phyloP scores from a whole-genome alignment of 1,139 yeast species.

The Debaryomycetaceae sp. region DNA sequence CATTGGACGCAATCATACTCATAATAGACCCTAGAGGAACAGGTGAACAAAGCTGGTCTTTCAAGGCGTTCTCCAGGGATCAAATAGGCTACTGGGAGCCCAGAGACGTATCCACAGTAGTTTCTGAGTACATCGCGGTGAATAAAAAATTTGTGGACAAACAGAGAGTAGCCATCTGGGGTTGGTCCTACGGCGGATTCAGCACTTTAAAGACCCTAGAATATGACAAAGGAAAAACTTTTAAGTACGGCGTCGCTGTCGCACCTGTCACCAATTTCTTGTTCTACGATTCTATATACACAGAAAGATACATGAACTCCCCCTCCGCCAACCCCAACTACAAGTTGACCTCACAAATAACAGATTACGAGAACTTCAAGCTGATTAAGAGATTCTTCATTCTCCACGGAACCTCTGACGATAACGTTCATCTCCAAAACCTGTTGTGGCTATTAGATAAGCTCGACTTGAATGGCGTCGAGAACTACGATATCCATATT shows the following conservation, averaged over 20 bases:
- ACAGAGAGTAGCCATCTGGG: slow-evolving; percentile 79
- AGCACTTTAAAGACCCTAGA: slow-evolving; percentile 71
- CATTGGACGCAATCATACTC: slow-evolving; percentile 70
- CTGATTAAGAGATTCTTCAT: slow-evolving; percentile 60
- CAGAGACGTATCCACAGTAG: slow-evolving; percentile 68
- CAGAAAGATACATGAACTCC: slow-evolving; percentile 84
- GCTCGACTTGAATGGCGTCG: slow-evolving; percentile 58
- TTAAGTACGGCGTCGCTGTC: slow-evolving; percentile 74
- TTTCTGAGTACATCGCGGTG: slow-evolving; percentile 54
- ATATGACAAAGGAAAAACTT: slow-evolving; percentile 55
- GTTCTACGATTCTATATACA: slow-evolving; percentile 71
- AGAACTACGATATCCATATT: slow-evolving; percentile 84
- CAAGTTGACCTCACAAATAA: slow-evolving; percentile 41
- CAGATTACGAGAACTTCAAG: slow-evolving; percentile 47
- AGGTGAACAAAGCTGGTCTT: slow-evolving; percentile 81
- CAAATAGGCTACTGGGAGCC: slow-evolving; percentile 88
- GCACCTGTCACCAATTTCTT: slow-evolving; percentile 84
- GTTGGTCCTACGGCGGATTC: slow-evolving; percentile 85
- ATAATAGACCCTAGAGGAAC: slow-evolving; percentile 95
- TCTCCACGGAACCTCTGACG: slow-evolving; percentile 97
- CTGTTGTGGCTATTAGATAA: slow-evolving; percentile 72
- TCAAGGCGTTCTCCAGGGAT: slow-evolving; percentile 62
- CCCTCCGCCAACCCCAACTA: slow-evolving; percentile 58
- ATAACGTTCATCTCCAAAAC: slow-evolving; percentile 92
- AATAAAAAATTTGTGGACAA: slow-evolving; percentile 55